Evolutionary conservation across 1,284 basidiomycete genomes (phyloP), one percentile per base, ranked within the genome.

Genomic region (Trametes pubescens): DNA sequence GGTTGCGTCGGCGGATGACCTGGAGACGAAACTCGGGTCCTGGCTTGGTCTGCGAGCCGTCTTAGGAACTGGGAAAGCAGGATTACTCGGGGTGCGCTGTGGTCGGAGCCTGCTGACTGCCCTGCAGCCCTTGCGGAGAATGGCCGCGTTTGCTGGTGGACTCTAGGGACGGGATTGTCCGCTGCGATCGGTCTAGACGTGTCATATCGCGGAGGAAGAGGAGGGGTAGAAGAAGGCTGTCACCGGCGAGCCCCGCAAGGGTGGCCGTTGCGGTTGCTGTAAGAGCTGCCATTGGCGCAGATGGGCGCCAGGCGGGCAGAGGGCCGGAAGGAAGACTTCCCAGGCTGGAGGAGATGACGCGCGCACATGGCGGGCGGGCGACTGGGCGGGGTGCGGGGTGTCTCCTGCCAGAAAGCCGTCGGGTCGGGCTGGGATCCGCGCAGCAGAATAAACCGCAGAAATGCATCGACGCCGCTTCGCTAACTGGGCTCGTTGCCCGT

Each of bases 391-490:
- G 10, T 18, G 48, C 16, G 34, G 57, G 57, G 40, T 34, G 10
- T 29, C 24, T 34, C 55, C 58, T 65, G 57, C 64, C 66, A 57
- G 61, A 65, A 65, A 34, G 35, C 44, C 53, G 34, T n/a, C 34
- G 43, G 51, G n/a, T 64, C 66, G 55, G 40, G 61, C 32, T 47
- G 48, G 64, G 66, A 68, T 68, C 66, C 66, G 66, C 66, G 64
- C 58, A 43, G 26, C 47, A 40, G 16, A 57, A 57, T 60, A 49
- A 24, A 32, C 4, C 16, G 13, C 24, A n/a, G 18, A n/a, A 51
- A 16, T 18, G 49, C 49, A 43, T 35, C 34, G 47, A 43, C 57
- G 57, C 26, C 47, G 35, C 57, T 29, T 58, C 44, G 44, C 34
- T 34, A 9, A 32, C 49, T 13, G 29, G 29, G n/a, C 29, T 46